Base-by-base conservation (phyloP, 345 rosid species). In the Gossypium longicalyx region DNA sequence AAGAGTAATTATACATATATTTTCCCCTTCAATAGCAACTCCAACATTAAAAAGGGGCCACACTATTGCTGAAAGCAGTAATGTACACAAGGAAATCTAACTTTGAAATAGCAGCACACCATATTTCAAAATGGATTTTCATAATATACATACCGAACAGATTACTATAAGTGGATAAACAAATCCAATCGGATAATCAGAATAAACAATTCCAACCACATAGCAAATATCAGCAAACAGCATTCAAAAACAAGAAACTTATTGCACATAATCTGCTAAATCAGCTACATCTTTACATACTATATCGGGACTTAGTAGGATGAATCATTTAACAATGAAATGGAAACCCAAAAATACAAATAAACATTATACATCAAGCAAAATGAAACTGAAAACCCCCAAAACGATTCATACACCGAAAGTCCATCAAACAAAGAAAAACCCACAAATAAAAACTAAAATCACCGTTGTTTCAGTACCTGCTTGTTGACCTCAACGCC, bases 401-500 rank as follows among this genome's bases (percentile, higher is more conserved):
- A 34, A 34, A 34, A 34, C 41, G 41, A 34, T 34, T 34, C 41
- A 34, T 34, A 1, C 41, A 34, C 41, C 7, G 41, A 7, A 11
- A 68, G 1, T 29, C 1, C 19, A 70, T 41, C 12, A 25, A 23
- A 25, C 34, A 59, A 22, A 22, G 1, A 23, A 58, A 20, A 58
- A n/a, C 23, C 9, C 11, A 52, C 23, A 17, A 2, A 41, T 16
- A 52, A 19, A 53, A 71, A 22, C 4, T 2, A 10, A 57, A 57
- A 13, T 22, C 12, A 12, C 7, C 63, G 16, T 11, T 0, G 2
- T 44, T 68, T 23, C 5, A 3, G 16, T 12, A 90, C 94, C 92
- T 88, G 90, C 74, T 90, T 90, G 87, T 90, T 90, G 72, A 90
- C 72, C 79, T 90, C 94, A 12, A 90, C 94, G 16, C 94, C 94